Conservation (phyloP, 306 rosid genomes). For the Malus fusca region DNA sequence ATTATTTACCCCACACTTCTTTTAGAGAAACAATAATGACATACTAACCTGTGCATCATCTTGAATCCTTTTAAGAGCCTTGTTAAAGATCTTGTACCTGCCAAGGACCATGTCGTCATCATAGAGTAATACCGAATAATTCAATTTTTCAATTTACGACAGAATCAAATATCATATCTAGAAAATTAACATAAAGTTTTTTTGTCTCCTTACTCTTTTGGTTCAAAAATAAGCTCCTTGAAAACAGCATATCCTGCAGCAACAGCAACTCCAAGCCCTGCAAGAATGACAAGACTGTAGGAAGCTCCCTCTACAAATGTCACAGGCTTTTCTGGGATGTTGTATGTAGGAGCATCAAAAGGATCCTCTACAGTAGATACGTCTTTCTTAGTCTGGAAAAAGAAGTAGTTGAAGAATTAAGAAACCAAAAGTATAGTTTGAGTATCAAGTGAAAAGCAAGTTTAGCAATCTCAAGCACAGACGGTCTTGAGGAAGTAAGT, state of each 20-base stretch:
- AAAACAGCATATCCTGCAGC: slow-evolving; percentile 92
- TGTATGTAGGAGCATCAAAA: slow-evolving; percentile 77
- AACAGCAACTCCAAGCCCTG: slow-evolving; percentile 75
- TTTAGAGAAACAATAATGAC: background rate
- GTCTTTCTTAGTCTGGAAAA: slow-evolving; percentile 67
- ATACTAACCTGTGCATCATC: slow-evolving; percentile 69
- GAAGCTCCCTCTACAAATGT: slow-evolving; percentile 84
- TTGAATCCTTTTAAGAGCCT: slow-evolving; percentile 83
- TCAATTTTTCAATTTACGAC: background rate
- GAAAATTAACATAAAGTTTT: background rate
- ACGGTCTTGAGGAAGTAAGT: background rate
- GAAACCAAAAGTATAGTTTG: background rate
- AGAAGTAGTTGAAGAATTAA: slow-evolving; percentile 4
- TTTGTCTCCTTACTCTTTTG: slow-evolving; percentile 65
- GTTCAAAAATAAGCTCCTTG: slow-evolving; percentile 89
- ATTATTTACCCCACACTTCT: background rate
- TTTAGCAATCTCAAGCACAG: background rate
- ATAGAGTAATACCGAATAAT: slow-evolving; percentile 1
- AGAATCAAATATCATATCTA: background rate
- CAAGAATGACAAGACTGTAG: slow-evolving; percentile 69
- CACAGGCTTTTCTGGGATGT: slow-evolving; percentile 89
- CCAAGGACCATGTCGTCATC: background rate
- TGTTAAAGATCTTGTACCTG: slow-evolving; percentile 78
- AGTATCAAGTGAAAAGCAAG: background rate
- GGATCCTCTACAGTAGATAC: slow-evolving; percentile 76